Evolutionary conservation across 1,284 basidiomycete species (phyloP).

Genomic region (Boletus semigastroideus): DNA sequence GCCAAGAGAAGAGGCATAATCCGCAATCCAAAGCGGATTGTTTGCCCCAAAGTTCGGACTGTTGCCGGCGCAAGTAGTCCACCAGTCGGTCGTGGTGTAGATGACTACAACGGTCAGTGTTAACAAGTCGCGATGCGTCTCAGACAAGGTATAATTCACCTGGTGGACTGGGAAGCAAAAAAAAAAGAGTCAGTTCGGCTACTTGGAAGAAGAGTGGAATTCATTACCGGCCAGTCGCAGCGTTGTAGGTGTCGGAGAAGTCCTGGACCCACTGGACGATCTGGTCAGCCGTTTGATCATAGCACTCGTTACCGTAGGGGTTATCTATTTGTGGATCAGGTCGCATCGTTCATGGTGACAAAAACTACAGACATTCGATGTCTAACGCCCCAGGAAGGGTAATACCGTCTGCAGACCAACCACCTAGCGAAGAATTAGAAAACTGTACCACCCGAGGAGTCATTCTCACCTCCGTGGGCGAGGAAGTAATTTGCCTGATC

Average conservation of each 20-base stretch:
- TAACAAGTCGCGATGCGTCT: neutral
- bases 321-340: slow-evolving; percentile 36
- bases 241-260: slow-evolving; percentile 61
- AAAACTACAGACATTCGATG: slow-evolving; percentile 50
- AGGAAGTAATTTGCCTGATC: slow-evolving; percentile 56
- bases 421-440: slow-evolving; percentile 35
- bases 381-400: slow-evolving; percentile 68
- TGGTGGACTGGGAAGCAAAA: slow-evolving; percentile 34
- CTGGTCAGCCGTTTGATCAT: slow-evolving; percentile 49
- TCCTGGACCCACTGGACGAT: slow-evolving; percentile 66
- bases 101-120: slow-evolving; percentile 38
- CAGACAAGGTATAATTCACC: neutral
- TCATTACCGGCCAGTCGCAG: slow-evolving; percentile 45
- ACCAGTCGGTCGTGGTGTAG: slow-evolving; percentile 68
- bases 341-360: neutral
- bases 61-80: slow-evolving; percentile 64
- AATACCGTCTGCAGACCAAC: slow-evolving; percentile 57
- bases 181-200: slow-evolving; percentile 1
- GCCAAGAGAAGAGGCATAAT: slow-evolving; percentile 48
- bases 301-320: slow-evolving; percentile 52
- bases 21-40: slow-evolving; percentile 62
- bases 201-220: neutral
- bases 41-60: slow-evolving; percentile 45
- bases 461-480: slow-evolving; percentile 50
- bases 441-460: neutral